These are phyloP conservation scores for Cystobasidium slooffiae DNA, from an alignment of 1,284 basidiomycete genomes.

Conservation along the genomic window DNA sequence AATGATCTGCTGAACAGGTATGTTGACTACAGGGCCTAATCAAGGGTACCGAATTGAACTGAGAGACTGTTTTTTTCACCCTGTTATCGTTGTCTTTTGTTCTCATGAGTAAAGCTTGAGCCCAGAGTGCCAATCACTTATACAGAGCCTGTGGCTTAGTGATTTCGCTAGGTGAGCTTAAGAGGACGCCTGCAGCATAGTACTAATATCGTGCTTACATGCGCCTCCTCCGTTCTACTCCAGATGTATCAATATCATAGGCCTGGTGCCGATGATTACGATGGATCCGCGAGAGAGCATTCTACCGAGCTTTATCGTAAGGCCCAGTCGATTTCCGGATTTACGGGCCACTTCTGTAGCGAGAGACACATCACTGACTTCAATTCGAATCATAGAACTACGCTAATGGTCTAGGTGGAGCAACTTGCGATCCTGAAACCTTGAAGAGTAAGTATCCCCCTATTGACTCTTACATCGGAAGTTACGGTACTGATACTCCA, in stretches of 20 bases:
- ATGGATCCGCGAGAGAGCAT: slow-evolving; percentile 16
- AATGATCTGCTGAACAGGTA: no score
- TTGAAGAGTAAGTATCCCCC: background rate
- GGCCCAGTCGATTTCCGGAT: background rate
- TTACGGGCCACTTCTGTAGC: background rate
- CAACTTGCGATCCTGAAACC: background rate
- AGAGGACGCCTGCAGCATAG: background rate
- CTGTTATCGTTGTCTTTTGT: no score
- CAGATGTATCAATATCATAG: slow-evolving; percentile 30
- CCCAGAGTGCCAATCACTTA: no score
- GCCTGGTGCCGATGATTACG: slow-evolving; percentile 20
- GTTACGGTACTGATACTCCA: no score
- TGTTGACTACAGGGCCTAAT: no score
- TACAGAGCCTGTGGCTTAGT: no score
- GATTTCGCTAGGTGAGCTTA: background rate
- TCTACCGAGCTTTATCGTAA: slow-evolving; percentile 16
- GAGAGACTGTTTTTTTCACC: no score
- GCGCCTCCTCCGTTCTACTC: background rate
- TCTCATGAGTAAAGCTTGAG: no score
- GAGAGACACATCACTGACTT: background rate
- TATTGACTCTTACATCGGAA: background rate
- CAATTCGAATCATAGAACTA: background rate
- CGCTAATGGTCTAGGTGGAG: background rate
- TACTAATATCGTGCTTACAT: background rate
- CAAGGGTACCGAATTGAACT: no score